Base-by-base conservation (phyloP, 169 alveolate genomes). In the Babesia caballi region DNA sequence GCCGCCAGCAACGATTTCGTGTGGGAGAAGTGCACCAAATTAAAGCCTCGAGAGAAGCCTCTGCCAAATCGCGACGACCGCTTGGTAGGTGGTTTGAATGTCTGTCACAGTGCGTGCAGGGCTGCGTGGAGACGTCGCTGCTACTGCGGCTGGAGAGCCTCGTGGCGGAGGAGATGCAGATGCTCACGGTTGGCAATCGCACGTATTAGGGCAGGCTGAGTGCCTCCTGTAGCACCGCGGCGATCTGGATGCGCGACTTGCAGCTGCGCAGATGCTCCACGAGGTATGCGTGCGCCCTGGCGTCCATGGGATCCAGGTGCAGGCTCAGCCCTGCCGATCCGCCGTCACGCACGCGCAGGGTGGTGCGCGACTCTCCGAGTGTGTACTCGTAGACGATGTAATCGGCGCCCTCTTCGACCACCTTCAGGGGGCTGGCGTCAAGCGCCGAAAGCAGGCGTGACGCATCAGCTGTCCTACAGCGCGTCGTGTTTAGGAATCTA, bases 81-180 rank as follows among this genome's bases (percentile, higher is more conserved):
- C 7, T 14, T 51, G 8, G 56, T 51, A 35, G 28, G 66, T 33
- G 7, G 9, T 8, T n/a, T n/a, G n/a, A n/a, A n/a, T n/a, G n/a
- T n/a, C n/a, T n/a, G n/a, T n/a, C n/a, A n/a, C n/a, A n/a, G n/a
- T n/a, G n/a, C n/a, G 12, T 56, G 4, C 56, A 67, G 68, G 66
- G 35, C 15, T 30, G 28, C 17, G 82, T 60, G 17, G 82, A 71
- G 65, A 70, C 63, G 61, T 51, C 82, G 23, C 65, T 71, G 56
- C 75, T 71, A 17, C 8, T 59, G 32, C 71, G 82, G 17, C 63
- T 71, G 28, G 82, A 71, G 23, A 41, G 44, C 50, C 74, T 71
- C n/a, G 73, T 71, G 21, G 63, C 63, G 17, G 69, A 71, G 47
- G 82, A 71, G 23, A 71, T 71, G 82, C 57, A 71, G 1, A 71